Percentiles rank a stretch among this genome's conserved stretches.
phyloP scores from a whole-genome alignment of 2,329 filamentous ascomycete genomes.

The Ophiostoma ulmi region DNA sequence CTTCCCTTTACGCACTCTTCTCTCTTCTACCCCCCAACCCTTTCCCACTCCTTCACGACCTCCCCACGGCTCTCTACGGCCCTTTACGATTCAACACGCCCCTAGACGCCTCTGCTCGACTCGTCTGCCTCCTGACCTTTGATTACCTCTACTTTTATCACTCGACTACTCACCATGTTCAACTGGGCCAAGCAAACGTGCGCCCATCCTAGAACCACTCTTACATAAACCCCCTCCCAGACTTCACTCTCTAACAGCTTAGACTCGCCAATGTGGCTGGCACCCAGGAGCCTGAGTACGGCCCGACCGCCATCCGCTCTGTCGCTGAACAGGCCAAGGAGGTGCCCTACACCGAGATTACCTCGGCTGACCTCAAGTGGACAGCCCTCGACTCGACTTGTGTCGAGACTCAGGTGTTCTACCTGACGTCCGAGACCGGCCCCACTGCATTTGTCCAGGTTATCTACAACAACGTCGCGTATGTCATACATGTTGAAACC shows the following conservation, averaged over 20 bases:
- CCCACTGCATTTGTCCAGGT: conserved; percentile 76
- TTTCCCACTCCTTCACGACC: background rate
- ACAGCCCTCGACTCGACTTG: conserved; percentile 71
- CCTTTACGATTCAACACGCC: background rate
- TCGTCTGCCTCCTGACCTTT: background rate
- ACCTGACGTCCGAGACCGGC: conserved; percentile 75
- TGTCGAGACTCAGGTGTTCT: conserved; percentile 95
- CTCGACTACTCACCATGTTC: conserved; percentile 58
- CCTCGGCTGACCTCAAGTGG: conserved; percentile 78
- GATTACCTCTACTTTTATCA: background rate
- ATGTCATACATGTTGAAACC: conserved; percentile 29
- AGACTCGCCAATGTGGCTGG: conserved; percentile 77
- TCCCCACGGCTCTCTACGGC: background rate
- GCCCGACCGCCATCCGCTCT: conserved; percentile 77
- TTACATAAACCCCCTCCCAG: background rate
- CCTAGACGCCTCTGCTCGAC: background rate
- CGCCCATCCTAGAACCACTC: conserved; percentile 34
- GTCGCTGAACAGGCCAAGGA: conserved; percentile 75
- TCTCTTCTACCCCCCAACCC: background rate
- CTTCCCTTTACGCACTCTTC: background rate
- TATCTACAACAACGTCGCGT: conserved; percentile 98
- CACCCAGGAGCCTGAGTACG: conserved; percentile 94
- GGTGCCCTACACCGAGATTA: conserved; percentile 74
- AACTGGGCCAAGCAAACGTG: conserved; percentile 93
- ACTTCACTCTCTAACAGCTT: background rate